Evolutionary conservation across 2,329 filamentous ascomycete species (phyloP).

Genomic region (Sphaerulina vaccinii): DNA sequence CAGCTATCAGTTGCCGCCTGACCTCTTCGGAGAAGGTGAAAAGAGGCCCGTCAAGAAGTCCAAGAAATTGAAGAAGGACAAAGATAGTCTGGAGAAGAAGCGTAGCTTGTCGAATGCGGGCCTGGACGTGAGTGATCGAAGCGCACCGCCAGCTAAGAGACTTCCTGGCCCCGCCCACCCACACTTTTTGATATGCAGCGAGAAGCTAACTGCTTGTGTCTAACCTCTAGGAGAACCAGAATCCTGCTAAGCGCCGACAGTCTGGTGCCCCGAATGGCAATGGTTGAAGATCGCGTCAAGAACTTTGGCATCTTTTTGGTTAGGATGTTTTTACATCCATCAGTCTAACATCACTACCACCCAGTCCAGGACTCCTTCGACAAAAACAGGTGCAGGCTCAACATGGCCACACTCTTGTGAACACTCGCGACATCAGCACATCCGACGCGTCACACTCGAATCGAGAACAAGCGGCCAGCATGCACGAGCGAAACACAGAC

Average conservation of each 20-base stretch:
- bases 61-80: constrained; percentile 45
- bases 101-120: constrained; percentile 46
- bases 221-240: constrained; percentile 30
- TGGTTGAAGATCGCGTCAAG: constrained; percentile 13
- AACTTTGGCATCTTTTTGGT: constrained; percentile 5
- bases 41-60: constrained; percentile 42
- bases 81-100: constrained; percentile 40
- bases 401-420: background rate
- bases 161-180: background rate
- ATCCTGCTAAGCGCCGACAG: constrained; percentile 37
- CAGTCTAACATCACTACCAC: constrained; percentile 12
- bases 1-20: constrained; percentile 83
- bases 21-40: constrained; percentile 84
- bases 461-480: too few relatives aligned
- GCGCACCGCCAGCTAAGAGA: constrained; percentile 6
- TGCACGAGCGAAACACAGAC: background rate
- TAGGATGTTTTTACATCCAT: constrained; percentile 7
- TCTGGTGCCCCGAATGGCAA: constrained; percentile 25
- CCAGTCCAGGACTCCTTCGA: background rate
- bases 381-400: background rate
- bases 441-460: background rate
- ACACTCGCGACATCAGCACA: background rate
- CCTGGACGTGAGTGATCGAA: constrained; percentile 45
- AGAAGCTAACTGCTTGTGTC: constrained; percentile 6
- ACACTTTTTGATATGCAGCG: background rate